These are phyloP conservation scores for Fusarium austroafricanum DNA, from an alignment of 2,329 filamentous ascomycete species.

Conservation along the genomic window DNA sequence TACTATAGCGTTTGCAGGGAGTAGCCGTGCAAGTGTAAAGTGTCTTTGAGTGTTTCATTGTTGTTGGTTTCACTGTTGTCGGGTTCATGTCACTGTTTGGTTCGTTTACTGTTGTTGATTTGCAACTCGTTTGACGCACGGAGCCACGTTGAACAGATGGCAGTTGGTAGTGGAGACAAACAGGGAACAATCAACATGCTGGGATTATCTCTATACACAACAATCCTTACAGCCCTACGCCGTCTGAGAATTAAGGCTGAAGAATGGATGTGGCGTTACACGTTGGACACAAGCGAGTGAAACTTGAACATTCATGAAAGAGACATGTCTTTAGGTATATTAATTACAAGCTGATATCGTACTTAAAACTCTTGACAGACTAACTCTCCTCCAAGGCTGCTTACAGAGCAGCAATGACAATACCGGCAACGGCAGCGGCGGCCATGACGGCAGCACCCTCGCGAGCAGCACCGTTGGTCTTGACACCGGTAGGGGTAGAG, in stretches of 20 bases:
- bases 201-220: not conserved
- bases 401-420: slow-evolving; percentile 49
- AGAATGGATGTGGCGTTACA: not conserved
- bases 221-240: too few species aligned
- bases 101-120: not conserved
- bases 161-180: not conserved
- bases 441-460: slow-evolving; percentile 47
- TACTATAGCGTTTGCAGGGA: not conserved
- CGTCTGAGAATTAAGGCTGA: not conserved
- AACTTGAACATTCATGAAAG: not conserved
- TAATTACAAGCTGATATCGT: slow-evolving; percentile 28
- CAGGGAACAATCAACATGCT: not conserved
- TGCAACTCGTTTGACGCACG: not conserved
- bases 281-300: too few species aligned
- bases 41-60: not conserved
- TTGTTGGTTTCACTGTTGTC: not conserved
- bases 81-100: not conserved
- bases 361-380: slow-evolving; percentile 2
- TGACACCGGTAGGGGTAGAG: slow-evolving; percentile 7
- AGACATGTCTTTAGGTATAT: slow-evolving; percentile 9
- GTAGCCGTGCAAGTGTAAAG: too few species aligned
- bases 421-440: slow-evolving; percentile 47
- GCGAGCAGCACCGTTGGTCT: slow-evolving; percentile 40
- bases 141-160: too few species aligned
- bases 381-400: not conserved